These are phyloP conservation scores for Globisporangium paroecandrum DNA, from an alignment of 352 stramenopile species.

Conservation along the genomic window DNA sequence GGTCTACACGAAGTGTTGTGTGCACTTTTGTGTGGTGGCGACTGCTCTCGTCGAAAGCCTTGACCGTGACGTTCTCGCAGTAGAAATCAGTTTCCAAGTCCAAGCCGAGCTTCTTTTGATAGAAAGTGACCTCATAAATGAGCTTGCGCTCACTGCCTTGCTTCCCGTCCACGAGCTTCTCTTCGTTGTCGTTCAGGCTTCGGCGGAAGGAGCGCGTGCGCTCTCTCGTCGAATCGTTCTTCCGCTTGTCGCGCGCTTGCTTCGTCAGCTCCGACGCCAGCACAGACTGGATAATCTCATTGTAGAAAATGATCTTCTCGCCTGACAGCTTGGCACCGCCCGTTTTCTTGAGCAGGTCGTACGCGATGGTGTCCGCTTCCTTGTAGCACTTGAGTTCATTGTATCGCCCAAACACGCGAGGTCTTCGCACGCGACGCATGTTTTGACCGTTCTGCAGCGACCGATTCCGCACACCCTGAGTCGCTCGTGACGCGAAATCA, in stretches of 20 bases:
- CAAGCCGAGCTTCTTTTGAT: constrained; percentile 78
- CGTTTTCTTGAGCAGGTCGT: constrained; percentile 78
- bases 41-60: constrained; percentile 54
- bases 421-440: constrained; percentile 72
- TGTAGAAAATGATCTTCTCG: constrained; percentile 89
- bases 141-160: constrained; percentile 48
- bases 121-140: constrained; percentile 79
- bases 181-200: constrained; percentile 64
- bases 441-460: constrained; percentile 77
- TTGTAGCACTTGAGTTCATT: constrained; percentile 89
- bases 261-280: constrained; percentile 69
- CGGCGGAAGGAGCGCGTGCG: constrained; percentile 66
- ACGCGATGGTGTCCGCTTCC: constrained; percentile 83
- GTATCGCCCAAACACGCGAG: constrained; percentile 86
- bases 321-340: constrained; percentile 59
- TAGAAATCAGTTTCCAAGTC: constrained; percentile 90
- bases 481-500: constrained; percentile 86
- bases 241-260: constrained; percentile 62
- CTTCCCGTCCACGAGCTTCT: constrained; percentile 26
- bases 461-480: constrained; percentile 80
- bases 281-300: constrained; percentile 80
- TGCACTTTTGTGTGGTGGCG: constrained; percentile 55
- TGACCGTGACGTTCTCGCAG: constrained; percentile 85
- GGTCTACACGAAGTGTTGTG: constrained; percentile 46
- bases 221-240: constrained; percentile 57